Base-by-base conservation (phyloP, 163 green algal genomes). In the Scenedesmus sp. region DNA sequence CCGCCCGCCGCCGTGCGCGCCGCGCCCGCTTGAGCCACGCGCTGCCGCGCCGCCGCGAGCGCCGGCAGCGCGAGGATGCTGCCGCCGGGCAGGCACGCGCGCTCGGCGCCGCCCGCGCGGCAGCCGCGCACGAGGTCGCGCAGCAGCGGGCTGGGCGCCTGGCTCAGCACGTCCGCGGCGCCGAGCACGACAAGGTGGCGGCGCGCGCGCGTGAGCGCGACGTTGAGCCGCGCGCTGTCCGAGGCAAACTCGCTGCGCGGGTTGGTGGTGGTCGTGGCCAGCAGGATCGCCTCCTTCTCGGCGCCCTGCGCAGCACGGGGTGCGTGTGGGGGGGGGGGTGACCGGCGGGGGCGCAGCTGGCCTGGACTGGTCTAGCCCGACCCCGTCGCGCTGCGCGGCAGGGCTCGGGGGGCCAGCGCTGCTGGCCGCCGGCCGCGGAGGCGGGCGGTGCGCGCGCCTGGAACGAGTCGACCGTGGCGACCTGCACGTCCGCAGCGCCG, bases 161-260 rank as follows among this genome's bases (percentile, higher is more conserved):
- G 63, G 0, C 53, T 42, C 69, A 96, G 82, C 28, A 84, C 85
- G 0, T 58, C 39, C 3, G 71, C 69, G 3, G 48, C 69, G 48
- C 92, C 91, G n/a, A 96, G 67, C 20, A 97, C 18, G 0, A 97
- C 13, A 4, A 97, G 82, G 85, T 97, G 89, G 50, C 83, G 77
- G 75, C 86, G 83, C 7, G 85, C 85, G 5, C 94, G 88, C 0
- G 94, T 97, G 65, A 97, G 92, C 10, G 94, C 93, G 64, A 98
- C 94, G 77, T 98, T 97, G 85, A 98, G 94, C 34, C 91, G 81
- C 77, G 94, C 94, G 20, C 89, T 87, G 80, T 97, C 95, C n/a
- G 71, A 69, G 60, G 44, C 60, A 60, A 81, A 81, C 58, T 72
- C 51, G 53, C 22, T 71, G 47, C 56, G 33, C n/a, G 9, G 31